Evolutionary conservation across 257 asterid genomes (phyloP), one percentile per base, ranked within the genome.

Genomic region (Avicennia marina): DNA sequence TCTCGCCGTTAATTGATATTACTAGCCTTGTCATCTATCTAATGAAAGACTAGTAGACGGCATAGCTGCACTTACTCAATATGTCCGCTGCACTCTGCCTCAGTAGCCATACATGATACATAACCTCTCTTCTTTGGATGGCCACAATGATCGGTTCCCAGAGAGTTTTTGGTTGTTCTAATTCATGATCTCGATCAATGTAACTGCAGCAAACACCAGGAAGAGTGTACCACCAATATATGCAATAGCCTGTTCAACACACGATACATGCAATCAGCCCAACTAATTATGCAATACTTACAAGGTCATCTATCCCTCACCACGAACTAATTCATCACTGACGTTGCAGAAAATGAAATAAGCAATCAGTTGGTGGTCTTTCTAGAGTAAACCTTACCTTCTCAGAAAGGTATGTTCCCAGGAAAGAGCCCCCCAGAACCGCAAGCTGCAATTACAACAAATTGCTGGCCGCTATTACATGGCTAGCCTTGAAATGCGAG

Each of bases 391-490:
- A 16, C 16, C 70, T 34, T 12, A 91, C 96, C 95, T 88, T 91
- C 82, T 91, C 98, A 20, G 96, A 88, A 22, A 91, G 80, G 75
- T 75, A 83, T 38, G 90, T 78, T 49, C 96, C 98, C 64, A 91
- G 75, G 71, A 91, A 85, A 51, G 98, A 91, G 40, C 98, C 96
- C 48, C 98, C 98, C 3, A 91, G 74, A 62, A 91, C 98, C 67
- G 98, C 98, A 66, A 91, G 80, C 98, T 91, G 95, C 81, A 69
- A 41, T 2, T 13, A n/a, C 2, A 16, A 7, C 10, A 32, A 29
- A 3, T 51, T 26, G 12, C 7, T 7, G 5, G 3, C 33, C 3
- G 33, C 33, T 29, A 7, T 29, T 29, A 29, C 33, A 29, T 29
- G 5, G n/a, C n/a, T n/a, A n/a, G n/a, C 33, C 33, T 7, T 29